Conservation (phyloP, 2,329 filamentous ascomycete species). For the Epichloe glyceriae region DNA sequence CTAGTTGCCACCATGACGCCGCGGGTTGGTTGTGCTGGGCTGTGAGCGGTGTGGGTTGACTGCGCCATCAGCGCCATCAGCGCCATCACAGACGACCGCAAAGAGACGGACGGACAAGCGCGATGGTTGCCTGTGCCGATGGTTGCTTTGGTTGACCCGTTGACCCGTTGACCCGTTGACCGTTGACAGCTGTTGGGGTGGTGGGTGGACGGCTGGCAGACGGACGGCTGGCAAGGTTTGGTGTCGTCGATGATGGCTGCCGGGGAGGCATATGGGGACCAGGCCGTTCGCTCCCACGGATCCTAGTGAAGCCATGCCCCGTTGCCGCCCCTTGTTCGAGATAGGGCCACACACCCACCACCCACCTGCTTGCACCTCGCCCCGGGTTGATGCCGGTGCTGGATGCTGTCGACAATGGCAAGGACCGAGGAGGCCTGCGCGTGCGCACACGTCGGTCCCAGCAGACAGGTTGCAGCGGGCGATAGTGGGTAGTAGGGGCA, state of each 20-base stretch:
- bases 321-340: slow-evolving; percentile 7
- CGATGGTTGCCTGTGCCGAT: background rate
- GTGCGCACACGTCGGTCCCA: slow-evolving; percentile 2
- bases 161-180: background rate
- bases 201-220: background rate
- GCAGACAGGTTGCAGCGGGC: slow-evolving; percentile 2
- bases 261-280: background rate
- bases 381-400: slow-evolving; percentile 2
- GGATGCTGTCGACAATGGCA: slow-evolving; percentile 3
- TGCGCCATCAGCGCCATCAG: background rate
- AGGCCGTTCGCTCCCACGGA: slow-evolving; percentile 5
- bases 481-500: background rate
- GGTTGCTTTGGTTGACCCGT: background rate
- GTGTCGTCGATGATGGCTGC: background rate
- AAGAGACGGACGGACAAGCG: too few species aligned
- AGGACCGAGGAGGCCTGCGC: slow-evolving; percentile 4
- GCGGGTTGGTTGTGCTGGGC: background rate
- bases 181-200: background rate
- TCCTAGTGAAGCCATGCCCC: slow-evolving; percentile 5
- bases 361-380: slow-evolving; percentile 1
- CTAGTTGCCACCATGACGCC: slow-evolving; percentile 2
- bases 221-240: background rate
- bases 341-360: background rate
- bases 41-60: slow-evolving; percentile 20
- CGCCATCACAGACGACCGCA: too few species aligned